Conservation (phyloP, 1,139 yeast genomes). For the Torulaspora pretoriensis region DNA sequence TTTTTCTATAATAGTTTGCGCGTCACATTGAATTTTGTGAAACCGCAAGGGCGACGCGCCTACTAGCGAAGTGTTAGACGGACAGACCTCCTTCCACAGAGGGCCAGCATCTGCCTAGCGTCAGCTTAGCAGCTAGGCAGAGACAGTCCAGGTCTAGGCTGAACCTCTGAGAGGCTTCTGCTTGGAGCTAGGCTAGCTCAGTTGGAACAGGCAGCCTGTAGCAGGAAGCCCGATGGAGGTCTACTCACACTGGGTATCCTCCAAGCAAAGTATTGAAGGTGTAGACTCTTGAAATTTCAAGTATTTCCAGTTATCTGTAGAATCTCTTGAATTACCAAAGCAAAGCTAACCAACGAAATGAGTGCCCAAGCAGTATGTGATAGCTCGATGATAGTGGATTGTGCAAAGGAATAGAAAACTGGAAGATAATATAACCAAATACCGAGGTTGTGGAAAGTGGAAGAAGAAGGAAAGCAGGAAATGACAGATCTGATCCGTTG, state of each 20-base stretch:
- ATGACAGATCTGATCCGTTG: not conserved
- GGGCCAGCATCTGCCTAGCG: too few species aligned
- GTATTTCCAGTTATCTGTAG: conserved; percentile 1
- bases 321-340: conserved; percentile 14
- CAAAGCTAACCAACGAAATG: conserved; percentile 31
- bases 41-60: not conserved
- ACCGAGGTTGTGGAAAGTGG: not conserved
- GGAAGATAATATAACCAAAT: not conserved
- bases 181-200: too few species aligned
- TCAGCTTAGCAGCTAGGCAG: too few species aligned
- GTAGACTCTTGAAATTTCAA: conserved; percentile 3
- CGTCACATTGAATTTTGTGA: not conserved
- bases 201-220: too few species aligned
- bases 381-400: not conserved
- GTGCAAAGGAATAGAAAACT: not conserved
- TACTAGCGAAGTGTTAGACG: too few species aligned
- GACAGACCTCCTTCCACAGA: too few species aligned
- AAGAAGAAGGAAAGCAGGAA: not conserved
- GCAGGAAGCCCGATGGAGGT: too few species aligned
- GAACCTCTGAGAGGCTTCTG: too few species aligned
- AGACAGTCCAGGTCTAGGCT: too few species aligned
- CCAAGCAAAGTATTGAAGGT: conserved; percentile 1
- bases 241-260: too few species aligned
- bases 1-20: not conserved
- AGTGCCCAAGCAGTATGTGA: conserved; percentile 36